Conservation (phyloP, 768 basidiomycete genomes). For the Xerocomellus chrysenteron region DNA sequence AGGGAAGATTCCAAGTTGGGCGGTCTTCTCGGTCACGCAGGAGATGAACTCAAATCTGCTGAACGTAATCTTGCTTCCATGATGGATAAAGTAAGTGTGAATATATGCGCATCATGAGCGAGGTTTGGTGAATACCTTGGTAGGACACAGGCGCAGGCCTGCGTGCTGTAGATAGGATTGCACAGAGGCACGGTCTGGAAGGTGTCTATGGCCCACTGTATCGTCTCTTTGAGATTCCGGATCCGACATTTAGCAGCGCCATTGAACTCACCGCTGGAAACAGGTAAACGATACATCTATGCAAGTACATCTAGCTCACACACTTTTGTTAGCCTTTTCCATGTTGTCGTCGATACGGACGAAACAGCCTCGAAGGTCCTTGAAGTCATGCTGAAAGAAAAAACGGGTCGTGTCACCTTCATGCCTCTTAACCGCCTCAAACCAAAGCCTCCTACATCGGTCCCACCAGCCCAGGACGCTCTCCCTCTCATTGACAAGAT, state of each 20-base stretch:
- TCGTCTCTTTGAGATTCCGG: constrained; percentile 86
- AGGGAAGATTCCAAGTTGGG: constrained; percentile 90
- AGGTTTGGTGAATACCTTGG: not conserved
- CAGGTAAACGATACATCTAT: constrained; percentile 50
- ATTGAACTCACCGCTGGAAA: constrained; percentile 95
- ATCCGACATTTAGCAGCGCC: constrained; percentile 86
- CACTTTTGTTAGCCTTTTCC: constrained; percentile 63
- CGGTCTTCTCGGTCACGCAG: constrained; percentile 70
- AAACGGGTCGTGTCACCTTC: constrained; percentile 93
- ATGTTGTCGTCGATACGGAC: constrained; percentile 97
- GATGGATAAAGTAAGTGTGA: constrained; percentile 84
- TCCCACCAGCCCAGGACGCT: constrained; percentile 70
- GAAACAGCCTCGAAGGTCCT: constrained; percentile 90
- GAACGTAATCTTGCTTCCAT: constrained; percentile 81
- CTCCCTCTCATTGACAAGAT: constrained; percentile 84
- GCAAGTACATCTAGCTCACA: not conserved
- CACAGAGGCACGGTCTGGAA: constrained; percentile 66
- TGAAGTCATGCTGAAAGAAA: constrained; percentile 90
- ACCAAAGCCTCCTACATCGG: constrained; percentile 57
- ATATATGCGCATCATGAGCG: not conserved
- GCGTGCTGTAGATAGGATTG: constrained; percentile 81
- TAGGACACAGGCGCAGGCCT: constrained; percentile 92
- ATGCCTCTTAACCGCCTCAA: constrained; percentile 97
- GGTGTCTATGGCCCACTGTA: constrained; percentile 96
- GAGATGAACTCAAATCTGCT: constrained; percentile 75